Conservation (phyloP, 1,139 yeast species). For the Nakaseomyces kungkrabaensis region DNA sequence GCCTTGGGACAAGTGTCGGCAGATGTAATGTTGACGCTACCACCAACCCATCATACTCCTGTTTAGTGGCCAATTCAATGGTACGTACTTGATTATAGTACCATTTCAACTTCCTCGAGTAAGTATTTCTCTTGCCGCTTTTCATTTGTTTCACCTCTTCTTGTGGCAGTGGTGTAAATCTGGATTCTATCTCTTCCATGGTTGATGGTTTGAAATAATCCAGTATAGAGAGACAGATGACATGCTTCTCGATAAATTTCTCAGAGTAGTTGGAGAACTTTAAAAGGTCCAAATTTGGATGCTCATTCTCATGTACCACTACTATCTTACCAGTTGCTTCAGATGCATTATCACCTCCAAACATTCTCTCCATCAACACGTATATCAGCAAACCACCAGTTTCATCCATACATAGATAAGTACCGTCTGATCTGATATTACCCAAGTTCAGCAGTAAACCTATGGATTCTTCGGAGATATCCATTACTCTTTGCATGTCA, state of each 20-base stretch:
- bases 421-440: conserved; percentile 82
- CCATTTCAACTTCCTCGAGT: conserved; percentile 46
- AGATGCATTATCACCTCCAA: conserved; percentile 36
- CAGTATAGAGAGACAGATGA: conserved; percentile 65
- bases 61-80: conserved; percentile 40
- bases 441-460: conserved; percentile 69
- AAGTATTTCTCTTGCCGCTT: conserved; percentile 54
- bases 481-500: conserved; percentile 65
- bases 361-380: conserved; percentile 84
- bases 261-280: conserved; percentile 55
- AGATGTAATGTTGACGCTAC: conserved; percentile 66
- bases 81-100: conserved; percentile 39
- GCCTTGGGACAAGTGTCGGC: conserved; percentile 50
- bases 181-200: conserved; percentile 37
- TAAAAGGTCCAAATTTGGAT: conserved; percentile 67
- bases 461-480: conserved; percentile 73
- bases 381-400: conserved; percentile 79
- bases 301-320: conserved; percentile 84
- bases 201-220: conserved; percentile 70
- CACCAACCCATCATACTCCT: conserved; percentile 68
- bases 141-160: conserved; percentile 49
- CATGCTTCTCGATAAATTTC: conserved; percentile 42
- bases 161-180: conserved; percentile 40
- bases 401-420: conserved; percentile 79
- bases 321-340: conserved; percentile 49